Conservation (phyloP, 192 early-diverging fungal genomes). For the Spizellomyces sp. region DNA sequence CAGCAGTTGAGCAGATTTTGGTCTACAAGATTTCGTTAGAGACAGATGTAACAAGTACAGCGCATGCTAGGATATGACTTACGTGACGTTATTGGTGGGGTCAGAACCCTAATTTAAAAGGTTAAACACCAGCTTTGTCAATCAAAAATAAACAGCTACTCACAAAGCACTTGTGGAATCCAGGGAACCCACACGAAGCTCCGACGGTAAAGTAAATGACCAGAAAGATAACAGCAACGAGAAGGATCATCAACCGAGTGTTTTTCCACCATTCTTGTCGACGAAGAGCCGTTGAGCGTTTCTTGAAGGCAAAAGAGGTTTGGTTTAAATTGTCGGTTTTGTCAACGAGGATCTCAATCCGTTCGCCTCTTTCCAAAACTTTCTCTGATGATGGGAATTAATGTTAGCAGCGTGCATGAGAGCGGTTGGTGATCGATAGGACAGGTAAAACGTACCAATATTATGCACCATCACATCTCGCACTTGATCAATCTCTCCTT, state of each 20-base stretch:
- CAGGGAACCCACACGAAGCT: slow-evolving; percentile 81
- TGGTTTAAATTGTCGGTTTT: slow-evolving; percentile 88
- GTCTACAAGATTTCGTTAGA: too few relatives aligned
- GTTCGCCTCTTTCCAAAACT: slow-evolving; percentile 83
- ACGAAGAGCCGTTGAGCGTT: slow-evolving; percentile 79
- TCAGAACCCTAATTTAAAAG: too few relatives aligned
- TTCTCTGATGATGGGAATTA: slow-evolving; percentile 55
- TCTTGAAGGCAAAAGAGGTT: slow-evolving; percentile 88
- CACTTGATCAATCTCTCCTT: slow-evolving; percentile 90
- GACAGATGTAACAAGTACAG: too few relatives aligned
- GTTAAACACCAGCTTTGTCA: too few relatives aligned
- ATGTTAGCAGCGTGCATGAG: slow-evolving; percentile 9
- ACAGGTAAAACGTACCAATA: slow-evolving; percentile 60
- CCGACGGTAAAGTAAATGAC: slow-evolving; percentile 76
- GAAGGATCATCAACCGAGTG: slow-evolving; percentile 75
- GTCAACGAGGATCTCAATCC: slow-evolving; percentile 87
- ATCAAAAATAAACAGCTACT: background rate
- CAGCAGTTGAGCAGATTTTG: too few relatives aligned
- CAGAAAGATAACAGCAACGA: slow-evolving; percentile 63
- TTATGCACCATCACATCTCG: slow-evolving; percentile 95
- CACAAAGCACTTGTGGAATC: slow-evolving; percentile 51
- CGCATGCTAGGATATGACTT: too few relatives aligned
- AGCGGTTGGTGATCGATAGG: slow-evolving; percentile 12
- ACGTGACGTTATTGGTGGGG: too few relatives aligned
- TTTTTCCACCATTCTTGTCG: slow-evolving; percentile 96